Base-by-base conservation (phyloP, 208 protist genomes). In the Strigomonas culicis region DNA sequence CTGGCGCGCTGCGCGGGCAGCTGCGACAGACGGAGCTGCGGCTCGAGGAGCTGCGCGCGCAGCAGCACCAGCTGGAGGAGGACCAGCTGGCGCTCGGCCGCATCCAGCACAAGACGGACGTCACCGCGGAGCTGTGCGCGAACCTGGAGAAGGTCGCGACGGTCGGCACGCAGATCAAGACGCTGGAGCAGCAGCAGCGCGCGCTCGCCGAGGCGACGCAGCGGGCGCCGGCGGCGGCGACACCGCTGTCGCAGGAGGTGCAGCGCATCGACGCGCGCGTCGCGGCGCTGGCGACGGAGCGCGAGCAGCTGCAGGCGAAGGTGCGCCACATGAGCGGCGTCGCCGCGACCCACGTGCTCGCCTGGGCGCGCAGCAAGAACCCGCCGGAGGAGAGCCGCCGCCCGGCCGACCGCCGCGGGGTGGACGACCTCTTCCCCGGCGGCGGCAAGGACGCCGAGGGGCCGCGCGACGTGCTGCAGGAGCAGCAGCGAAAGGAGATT, bases 351-450 rank as follows among this genome's bases (percentile, higher is more conserved):
- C 80, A 94, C 66, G 84, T 84, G 27, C 70, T 94, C 21, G 80
- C 79, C 41, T 94, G 88, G 85, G 84, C 85, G 0, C 82, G 88
- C 47, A 72, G 69, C 59, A 94, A 92, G 69, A 92, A 94, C 69
- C 82, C 84, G 22, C 80, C 85, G 3, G 76, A 63, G 60, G 70
- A 78, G 24, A 77, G 84, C 24, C 17, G 68, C n/a, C 19, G 36
- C 28, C 55, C 28, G 25, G 41, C 49, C 11, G 13, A 65, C 21
- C 15, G 24, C 39, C 7, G 46, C 59, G 57, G 32, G 28, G 72
- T 82, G 21, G 82, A 88, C 61, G 75, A 85, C 44, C 75, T 88
- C 39, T 82, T 88, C 62, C 61, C 56, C 46, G 59, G 77, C 39
- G 59, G 41, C 32, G 70, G 50, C 47, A 53, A 63, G 7, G 34